Conservation (phyloP, 129 eudicot genomes). For the Flaveria trinervia region DNA sequence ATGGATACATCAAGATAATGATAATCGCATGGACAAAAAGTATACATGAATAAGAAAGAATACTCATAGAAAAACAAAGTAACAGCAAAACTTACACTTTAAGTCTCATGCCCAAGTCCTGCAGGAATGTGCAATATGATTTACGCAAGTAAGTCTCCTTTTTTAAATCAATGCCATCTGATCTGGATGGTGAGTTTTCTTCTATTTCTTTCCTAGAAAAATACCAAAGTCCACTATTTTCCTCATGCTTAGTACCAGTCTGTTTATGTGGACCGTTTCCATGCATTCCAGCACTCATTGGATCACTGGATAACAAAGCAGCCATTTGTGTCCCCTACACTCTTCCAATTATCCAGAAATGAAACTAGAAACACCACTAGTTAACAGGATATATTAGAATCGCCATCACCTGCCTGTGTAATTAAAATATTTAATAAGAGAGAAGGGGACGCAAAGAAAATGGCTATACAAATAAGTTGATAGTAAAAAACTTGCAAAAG, state of each 20-base stretch:
- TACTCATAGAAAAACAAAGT: constrained; percentile 3
- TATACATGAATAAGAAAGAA: constrained; percentile 2
- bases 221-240: constrained; percentile 53
- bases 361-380: constrained; percentile 16
- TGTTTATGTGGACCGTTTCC: constrained; percentile 35
- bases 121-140: constrained; percentile 62
- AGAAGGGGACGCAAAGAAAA: background rate
- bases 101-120: constrained; percentile 67
- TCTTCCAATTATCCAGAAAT: constrained; percentile 24
- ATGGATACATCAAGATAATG: background rate
- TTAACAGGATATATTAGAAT: constrained; percentile 28
- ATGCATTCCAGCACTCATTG: constrained; percentile 33
- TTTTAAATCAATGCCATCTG: constrained; percentile 58
- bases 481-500: constrained; percentile 11
- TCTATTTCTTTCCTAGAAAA: constrained; percentile 66
- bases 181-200: constrained; percentile 56
- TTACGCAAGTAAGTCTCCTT: constrained; percentile 60
- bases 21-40: background rate
- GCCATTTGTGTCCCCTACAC: constrained; percentile 29
- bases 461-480: background rate
- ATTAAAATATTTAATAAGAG: constrained; percentile 20
- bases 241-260: constrained; percentile 24
- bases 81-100: constrained; percentile 50
- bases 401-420: constrained; percentile 40
- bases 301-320: constrained; percentile 33